Evolutionary conservation across 345 rosid genomes (phyloP), one percentile per base, ranked within the genome.

Genomic region (Hibiscus trionum): DNA sequence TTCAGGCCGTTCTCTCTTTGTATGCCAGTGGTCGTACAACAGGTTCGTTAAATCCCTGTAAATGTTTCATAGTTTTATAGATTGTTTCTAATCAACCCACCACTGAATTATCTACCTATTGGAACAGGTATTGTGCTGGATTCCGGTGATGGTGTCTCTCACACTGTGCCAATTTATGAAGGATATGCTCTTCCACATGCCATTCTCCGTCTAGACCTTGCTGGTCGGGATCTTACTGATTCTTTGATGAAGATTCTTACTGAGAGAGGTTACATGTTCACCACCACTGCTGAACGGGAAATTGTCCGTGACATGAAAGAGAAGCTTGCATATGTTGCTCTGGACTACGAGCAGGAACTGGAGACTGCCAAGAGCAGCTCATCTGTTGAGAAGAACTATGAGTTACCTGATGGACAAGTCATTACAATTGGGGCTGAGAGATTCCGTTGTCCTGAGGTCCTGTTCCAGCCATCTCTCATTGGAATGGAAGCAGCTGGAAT

Each of bases 231-330:
- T 58, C 81, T 81, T 17, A 81, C 84, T 5, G 84, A 81, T 75
- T 46, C 79, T 19, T 69, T 81, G 77, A 81, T 81, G 84, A 81
- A 81, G 73, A 81, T 81, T 59, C 77, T 81, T 26, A 81, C 81
- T 0, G 81, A 81, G 77, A 75, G 84, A 57, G 84, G 84, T 11
- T 81, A 81, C 79, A 81, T 80, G 84, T 87, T 87, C 81, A 87
- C 90, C 80, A 87, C 90, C 73, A 85, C 90, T 73, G 90, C 90
- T 19, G 96, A 90, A 46, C 93, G 93, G 81, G 96, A 90, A 88
- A 90, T 90, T 82, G 95, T 90, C 72, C 89, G 95, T 79, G 95
- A 90, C 85, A 81, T 90, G 86, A 90, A 90, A 85, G 96, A 87
- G 80, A 87, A 87, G 78, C 87, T 87, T 9, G 84, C 90, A 4